Conservation (phyloP, 495 filamentous ascomycete genomes). For the Glonium stellatum region DNA sequence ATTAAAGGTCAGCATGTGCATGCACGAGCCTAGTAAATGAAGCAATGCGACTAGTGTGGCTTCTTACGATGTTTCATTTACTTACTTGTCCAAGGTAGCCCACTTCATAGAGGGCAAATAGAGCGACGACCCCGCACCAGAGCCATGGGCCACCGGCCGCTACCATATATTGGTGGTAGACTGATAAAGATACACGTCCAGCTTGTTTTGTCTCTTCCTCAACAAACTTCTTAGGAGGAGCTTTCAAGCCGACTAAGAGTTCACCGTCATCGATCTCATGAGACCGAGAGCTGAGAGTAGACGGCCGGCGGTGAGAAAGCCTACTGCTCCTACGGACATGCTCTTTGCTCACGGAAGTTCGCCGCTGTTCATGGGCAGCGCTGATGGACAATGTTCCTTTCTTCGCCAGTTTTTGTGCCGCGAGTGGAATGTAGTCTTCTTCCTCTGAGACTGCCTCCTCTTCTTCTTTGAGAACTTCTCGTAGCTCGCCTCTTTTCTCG, state of each 20-base stretch:
- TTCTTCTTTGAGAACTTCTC: constrained; percentile 54
- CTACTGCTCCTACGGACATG: neutral
- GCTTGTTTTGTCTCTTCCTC: constrained; percentile 64
- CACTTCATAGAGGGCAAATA: constrained; percentile 47
- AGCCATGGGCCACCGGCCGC: constrained; percentile 58
- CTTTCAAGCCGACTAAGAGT: constrained; percentile 18
- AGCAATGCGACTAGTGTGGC: too few relatives aligned
- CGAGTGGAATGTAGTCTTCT: constrained; percentile 39
- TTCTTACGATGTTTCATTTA: neutral
- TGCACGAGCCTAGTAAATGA: too few relatives aligned
- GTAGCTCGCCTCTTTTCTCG: constrained; percentile 47
- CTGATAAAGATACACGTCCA: constrained; percentile 53
- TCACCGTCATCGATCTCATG: constrained; percentile 23
- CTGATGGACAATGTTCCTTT: neutral
- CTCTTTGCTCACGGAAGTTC: neutral
- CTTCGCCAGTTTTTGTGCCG: constrained; percentile 15
- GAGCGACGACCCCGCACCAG: constrained; percentile 50
- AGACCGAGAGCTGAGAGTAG: constrained; percentile 16
- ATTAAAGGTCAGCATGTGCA: constrained; percentile 1
- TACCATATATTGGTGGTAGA: constrained; percentile 60
- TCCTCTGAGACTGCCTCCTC: constrained; percentile 27
- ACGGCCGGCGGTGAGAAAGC: neutral
- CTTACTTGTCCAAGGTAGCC: constrained; percentile 45
- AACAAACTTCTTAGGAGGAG: constrained; percentile 57
- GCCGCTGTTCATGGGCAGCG: neutral